Evolutionary conservation across 306 rosid genomes (phyloP).

Genomic region (Quercus agrifolia): DNA sequence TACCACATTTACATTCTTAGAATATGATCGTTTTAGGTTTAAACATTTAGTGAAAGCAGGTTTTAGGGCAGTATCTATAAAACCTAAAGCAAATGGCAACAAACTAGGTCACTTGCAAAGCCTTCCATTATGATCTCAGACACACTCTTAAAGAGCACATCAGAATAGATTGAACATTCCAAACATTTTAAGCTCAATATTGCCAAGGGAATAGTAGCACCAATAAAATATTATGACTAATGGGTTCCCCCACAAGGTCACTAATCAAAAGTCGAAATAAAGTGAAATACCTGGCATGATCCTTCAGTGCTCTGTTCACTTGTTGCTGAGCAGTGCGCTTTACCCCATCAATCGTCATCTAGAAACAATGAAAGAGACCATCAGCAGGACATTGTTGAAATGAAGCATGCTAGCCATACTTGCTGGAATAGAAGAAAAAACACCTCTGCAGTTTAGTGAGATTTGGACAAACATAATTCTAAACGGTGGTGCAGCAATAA

Average conservation of each 20-base stretch:
- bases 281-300: slow-evolving; percentile 65
- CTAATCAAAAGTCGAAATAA: neutral
- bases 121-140: neutral
- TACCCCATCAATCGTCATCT: slow-evolving; percentile 88
- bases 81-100: neutral
- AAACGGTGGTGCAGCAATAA: neutral
- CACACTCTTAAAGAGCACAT: neutral
- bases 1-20: too few relatives aligned
- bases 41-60: too few relatives aligned
- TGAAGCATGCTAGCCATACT: slow-evolving; percentile 3
- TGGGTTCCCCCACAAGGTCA: neutral
- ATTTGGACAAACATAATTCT: slow-evolving; percentile 2
- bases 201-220: neutral
- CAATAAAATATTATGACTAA: neutral
- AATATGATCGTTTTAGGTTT: too few relatives aligned
- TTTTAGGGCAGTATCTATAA: neutral
- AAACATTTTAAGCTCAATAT: neutral
- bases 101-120: neutral
- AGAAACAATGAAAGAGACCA: slow-evolving; percentile 33
- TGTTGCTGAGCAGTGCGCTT: slow-evolving; percentile 97
- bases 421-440: slow-evolving; percentile 11
- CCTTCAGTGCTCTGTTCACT: slow-evolving; percentile 87
- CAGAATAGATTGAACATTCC: neutral
- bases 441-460: slow-evolving; percentile 7
- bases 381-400: slow-evolving; percentile 9